Evolutionary conservation across 2,329 filamentous ascomycete genomes (phyloP), one percentile per base, ranked within the genome.

Genomic region (Xylaria sp.): DNA sequence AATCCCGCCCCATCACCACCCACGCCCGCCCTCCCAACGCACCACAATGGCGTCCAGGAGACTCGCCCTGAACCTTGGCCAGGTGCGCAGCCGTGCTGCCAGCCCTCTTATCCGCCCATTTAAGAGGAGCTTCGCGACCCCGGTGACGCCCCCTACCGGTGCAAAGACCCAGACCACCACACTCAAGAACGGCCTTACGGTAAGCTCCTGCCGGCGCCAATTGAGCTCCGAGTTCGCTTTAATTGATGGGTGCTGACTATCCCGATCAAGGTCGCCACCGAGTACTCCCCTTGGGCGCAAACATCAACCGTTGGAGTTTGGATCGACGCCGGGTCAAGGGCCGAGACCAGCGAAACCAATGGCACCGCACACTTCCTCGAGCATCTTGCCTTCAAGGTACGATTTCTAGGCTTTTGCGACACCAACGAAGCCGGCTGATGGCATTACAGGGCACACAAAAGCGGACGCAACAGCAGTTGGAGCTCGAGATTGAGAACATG

Each of bases 401-500:
- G 39, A 28, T 67, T 67, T 67, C 75, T 60, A 30, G 59, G 32
- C 36, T 46, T 58, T 43, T 32, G 46, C 55, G 55, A 65, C 50
- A 46, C 39, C 55, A 46, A 48, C 25, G 23, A 34, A 46, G 25
- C 60, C 59, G 68, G 65, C 73, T 77, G 57, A 76, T 45, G 32
- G 30, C 45, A 39, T 61, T 28, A 56, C 71, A 94, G 94, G 96
- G 96, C 77, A 99, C 96, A 75, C 88, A 92, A 83, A 97, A 92
- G 86, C 90, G 96, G 83, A 94, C 92, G 73, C 96, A 99, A 84
- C 92, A 97, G 81, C 96, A 99, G 86, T 88, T 99, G 81, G 96
- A 99, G 87, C 91, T 99, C 73, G 96, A 99, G 87, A 98, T 99
- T 80, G 96, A 99, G 89, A 99, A 99, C 86, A 97, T 99, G 93